Evolutionary conservation across 371 early-diverging fungal genomes (phyloP).

Genomic region (Mortierella sp.): DNA sequence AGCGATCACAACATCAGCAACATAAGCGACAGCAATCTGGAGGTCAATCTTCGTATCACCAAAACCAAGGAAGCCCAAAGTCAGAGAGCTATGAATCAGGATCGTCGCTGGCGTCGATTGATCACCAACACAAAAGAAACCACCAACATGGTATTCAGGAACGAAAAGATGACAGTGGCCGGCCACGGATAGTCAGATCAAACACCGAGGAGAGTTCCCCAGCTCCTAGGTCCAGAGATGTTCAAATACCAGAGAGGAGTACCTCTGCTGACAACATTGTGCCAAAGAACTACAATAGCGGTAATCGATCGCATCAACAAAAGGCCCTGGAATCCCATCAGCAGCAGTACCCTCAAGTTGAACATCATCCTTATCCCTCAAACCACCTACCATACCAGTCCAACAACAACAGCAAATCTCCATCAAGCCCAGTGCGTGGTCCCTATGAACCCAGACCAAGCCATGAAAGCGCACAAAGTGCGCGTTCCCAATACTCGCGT

Average conservation of each 20-base stretch:
- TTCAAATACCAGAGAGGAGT: constrained; percentile 31
- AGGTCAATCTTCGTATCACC: neutral
- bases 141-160: neutral
- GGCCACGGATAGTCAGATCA: constrained; percentile 25
- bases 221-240: constrained; percentile 6
- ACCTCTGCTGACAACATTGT: constrained; percentile 31
- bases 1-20: constrained; percentile 12
- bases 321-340: neutral
- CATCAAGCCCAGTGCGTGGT: neutral
- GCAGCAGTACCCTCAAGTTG: neutral
- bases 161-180: constrained; percentile 8
- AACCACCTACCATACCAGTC: neutral
- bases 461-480: constrained; percentile 42
- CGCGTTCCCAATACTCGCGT: constrained; percentile 10
- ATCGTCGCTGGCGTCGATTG: constrained; percentile 28
- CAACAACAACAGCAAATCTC: neutral
- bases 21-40: constrained; percentile 4
- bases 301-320: constrained; percentile 3
- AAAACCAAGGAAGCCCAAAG: constrained; percentile 4
- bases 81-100: constrained; percentile 2
- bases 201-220: constrained; percentile 12
- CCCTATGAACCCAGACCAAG: constrained; percentile 32
- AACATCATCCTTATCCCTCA: constrained; percentile 9
- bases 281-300: constrained; percentile 6
- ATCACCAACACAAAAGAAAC: constrained; percentile 1